Evolutionary conservation across 208 protist species (phyloP), one percentile per base, ranked within the genome.

Genomic region (Willaertia magna): DNA sequence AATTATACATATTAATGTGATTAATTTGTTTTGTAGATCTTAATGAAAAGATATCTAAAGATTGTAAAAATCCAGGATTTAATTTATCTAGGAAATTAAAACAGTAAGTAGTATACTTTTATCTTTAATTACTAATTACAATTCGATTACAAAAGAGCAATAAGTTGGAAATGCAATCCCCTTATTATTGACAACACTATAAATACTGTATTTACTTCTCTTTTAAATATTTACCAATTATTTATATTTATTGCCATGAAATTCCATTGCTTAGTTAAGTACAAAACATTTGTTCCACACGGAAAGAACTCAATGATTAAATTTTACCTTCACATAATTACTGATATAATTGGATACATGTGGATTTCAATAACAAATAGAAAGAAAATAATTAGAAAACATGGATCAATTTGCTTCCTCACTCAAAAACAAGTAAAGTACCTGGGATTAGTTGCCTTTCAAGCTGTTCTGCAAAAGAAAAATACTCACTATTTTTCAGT

Each of bases 311-410:
- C 51, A 59, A 22, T 22, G 18, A n/a, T n/a, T 16, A 59, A 59
- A 3, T 59, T 59, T 12, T 59, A 22, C 43, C 16, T 47, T 7
- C 4, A 7, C 0, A 51, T 34, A 0, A 81, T 81, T 42, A 51
- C 43, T 51, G 76, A 81, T 34, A 40, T 81, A 20, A 51, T 81
- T 81, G 76, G 76, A 47, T 81, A 81, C 43, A 81, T 81, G 76
- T 81, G 76, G 76, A 40, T 81, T 40, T 51, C 22, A 12, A 81
- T 81, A 4, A 9, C 48, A 34, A 40, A 9, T n/a, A 47, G 76
- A 51, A 51, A 30, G 22, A 51, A 47, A 81, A n/a, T 67, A 7
- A 67, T 67, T 34, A 9, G 12, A 18, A 67, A 67, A 34, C 7
- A 34, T 34, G 9, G 22, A 22, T 67, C 55, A n/a, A 34, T 30